Evolutionary conservation across 1,284 basidiomycete species (phyloP).

Genomic region (Thelephora terrestris): DNA sequence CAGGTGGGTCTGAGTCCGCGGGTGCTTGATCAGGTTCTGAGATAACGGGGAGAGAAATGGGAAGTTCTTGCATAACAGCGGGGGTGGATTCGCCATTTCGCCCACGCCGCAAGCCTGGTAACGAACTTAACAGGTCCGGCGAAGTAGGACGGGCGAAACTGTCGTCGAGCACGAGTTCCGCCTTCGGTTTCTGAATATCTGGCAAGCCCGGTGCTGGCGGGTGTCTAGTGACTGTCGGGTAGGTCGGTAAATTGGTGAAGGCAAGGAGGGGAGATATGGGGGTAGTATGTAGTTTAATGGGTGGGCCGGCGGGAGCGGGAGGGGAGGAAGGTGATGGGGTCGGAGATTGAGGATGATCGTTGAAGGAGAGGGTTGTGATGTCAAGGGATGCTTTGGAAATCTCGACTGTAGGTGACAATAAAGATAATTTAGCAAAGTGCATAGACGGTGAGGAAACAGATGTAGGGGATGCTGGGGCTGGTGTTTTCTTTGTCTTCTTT

Average conservation of each 20-base stretch:
- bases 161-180: slow-evolving; percentile 1
- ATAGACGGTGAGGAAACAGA: slow-evolving; percentile 23
- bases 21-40: no score
- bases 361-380: neutral
- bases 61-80: neutral
- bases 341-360: slow-evolving; percentile 5
- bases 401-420: slow-evolving; percentile 21
- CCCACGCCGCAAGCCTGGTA: no score
- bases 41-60: no score
- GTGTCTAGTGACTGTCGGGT: neutral
- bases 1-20: no score
- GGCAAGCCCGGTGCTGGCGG: neutral
- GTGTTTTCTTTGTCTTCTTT: slow-evolving; percentile 23
- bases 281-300: slow-evolving; percentile 2
- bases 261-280: slow-evolving; percentile 3
- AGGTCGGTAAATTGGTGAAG: slow-evolving; percentile 1
- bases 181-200: slow-evolving; percentile 7
- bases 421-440: slow-evolving; percentile 28
- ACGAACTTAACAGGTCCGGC: neutral
- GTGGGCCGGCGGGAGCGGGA: slow-evolving; percentile 6
- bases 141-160: slow-evolving; percentile 9
- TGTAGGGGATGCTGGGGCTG: slow-evolving; percentile 9
- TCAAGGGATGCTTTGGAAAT: slow-evolving; percentile 1
- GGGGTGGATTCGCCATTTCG: slow-evolving; percentile 11
- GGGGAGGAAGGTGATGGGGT: slow-evolving; percentile 3